These are phyloP conservation scores for Puccinia brachypodii DNA, from an alignment of 1,284 basidiomycete genomes.

Conservation along the genomic window DNA sequence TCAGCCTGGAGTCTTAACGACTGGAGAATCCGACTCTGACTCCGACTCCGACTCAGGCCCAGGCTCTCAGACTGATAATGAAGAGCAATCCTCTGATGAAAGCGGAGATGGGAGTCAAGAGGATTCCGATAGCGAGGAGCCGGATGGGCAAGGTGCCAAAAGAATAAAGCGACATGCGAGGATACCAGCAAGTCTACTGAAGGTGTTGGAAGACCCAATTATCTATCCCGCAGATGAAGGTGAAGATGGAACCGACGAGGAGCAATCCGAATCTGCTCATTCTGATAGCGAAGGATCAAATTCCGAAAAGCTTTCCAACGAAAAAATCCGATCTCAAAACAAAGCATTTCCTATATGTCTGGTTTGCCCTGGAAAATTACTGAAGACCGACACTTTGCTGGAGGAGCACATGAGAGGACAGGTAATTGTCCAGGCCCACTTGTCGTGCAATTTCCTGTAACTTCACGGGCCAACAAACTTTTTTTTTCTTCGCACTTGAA, in stretches of 20 bases:
- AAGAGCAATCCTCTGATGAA: neutral
- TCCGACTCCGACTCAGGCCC: constrained; percentile 20
- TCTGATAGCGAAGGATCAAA: constrained; percentile 2
- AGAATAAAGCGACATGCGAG: neutral
- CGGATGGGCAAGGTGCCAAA: neutral
- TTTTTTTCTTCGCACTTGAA: constrained; percentile 6
- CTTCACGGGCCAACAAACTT: neutral
- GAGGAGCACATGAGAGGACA: constrained; percentile 23
- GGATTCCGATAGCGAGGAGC: neutral
- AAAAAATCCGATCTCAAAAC: neutral
- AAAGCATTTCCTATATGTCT: constrained; percentile 12
- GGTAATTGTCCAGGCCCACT: neutral
- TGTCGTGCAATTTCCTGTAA: neutral
- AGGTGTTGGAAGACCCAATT: constrained; percentile 11
- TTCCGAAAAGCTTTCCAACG: neutral
- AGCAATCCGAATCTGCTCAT: neutral
- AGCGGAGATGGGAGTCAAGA: neutral
- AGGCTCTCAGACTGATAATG: neutral
- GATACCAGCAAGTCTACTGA: neutral
- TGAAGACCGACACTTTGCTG: constrained; percentile 23
- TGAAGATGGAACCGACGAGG: neutral
- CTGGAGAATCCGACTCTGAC: constrained; percentile 1
- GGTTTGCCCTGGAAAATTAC: constrained; percentile 37
- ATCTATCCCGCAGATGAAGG: neutral
- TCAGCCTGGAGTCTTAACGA: neutral